Evolutionary conservation across 106 monocot genomes (phyloP), one percentile per base, ranked within the genome.

Genomic region (Hemerocallis citrina): DNA sequence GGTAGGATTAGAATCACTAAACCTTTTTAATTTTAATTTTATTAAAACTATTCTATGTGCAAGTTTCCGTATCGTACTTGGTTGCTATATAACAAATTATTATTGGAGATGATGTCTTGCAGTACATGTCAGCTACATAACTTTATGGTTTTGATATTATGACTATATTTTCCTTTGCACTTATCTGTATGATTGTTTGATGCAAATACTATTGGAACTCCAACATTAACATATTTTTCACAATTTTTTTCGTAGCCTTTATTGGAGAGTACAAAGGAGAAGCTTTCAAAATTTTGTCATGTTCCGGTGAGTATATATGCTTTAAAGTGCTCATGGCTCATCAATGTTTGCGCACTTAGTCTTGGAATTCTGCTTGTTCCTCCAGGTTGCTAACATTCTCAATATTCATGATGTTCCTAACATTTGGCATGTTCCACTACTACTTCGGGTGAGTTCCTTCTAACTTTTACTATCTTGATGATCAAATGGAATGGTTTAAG

Each of bases 321-420:
- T 48, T 62, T 38, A 2, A 61, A 33, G 36, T 65, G 27, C 59
- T 48, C 23, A 34, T 22, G 16, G 29, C 9, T n/a, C 15, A 12
- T 49, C 11, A n/a, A 38, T 15, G 17, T 25, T 65, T 12, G 1
- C 43, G 5, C 34, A 36, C 34, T 56, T 8, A 33, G 17, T 28
- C 9, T 36, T 48, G 20, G 19, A 59, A 50, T 61, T 48, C 8
- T 40, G 10, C 49, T 47, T 62, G 34, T 49, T 52, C 30, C 19
- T 35, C 16, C 55, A 89, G 84, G 75, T 75, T 65, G 65, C 62
- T 55, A 84, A 84, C 62, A 89, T 89, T 72, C 80, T 89, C 23
- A 84, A 84, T 68, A 78, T 89, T 31, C 78, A 89, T 70, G 89
- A 89, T 67, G 84, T 89, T 67, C 83, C 89, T 31, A 89, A 89